These are phyloP conservation scores for Colletotrichum cordylinicola DNA, from an alignment of 2,329 filamentous ascomycete species.

Conservation along the genomic window DNA sequence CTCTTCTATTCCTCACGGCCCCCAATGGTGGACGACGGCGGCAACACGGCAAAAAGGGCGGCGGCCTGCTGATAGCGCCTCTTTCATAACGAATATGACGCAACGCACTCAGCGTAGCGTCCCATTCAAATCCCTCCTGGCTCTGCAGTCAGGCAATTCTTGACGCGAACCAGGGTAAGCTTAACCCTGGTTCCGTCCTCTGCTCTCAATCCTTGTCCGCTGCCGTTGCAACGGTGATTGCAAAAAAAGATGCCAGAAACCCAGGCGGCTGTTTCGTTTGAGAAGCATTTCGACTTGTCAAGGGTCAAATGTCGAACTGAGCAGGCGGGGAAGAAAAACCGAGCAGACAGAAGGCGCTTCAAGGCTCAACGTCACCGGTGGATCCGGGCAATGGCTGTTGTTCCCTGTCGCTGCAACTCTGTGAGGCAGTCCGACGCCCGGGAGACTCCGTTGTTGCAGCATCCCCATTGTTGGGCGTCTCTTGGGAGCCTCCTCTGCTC, in stretches of 20 bases:
- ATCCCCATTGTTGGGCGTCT: neutral
- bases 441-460: neutral
- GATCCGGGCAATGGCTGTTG: neutral
- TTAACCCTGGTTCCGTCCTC: neutral
- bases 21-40: neutral
- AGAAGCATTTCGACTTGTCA: neutral
- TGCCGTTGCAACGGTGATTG: conserved; percentile 6
- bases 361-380: neutral
- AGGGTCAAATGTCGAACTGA: neutral
- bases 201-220: neutral
- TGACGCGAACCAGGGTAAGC: conserved; percentile 15
- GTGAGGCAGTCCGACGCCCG: neutral
- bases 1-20: neutral
- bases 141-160: conserved; percentile 1
- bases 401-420: neutral
- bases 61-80: neutral
- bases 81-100: conserved; percentile 9
- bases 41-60: neutral
- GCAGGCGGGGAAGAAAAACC: neutral
- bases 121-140: conserved; percentile 6
- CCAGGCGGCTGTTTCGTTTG: conserved; percentile 6
- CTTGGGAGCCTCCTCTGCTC: neutral
- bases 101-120: conserved; percentile 6
- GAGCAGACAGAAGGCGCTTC: neutral
- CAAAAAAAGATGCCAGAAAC: neutral